A percentile compares a stretch with the other conserved stretches of the same genome.
phyloP scores from a whole-genome alignment of 176 grass and related monocot species.

The Phoenix dactylifera region DNA sequence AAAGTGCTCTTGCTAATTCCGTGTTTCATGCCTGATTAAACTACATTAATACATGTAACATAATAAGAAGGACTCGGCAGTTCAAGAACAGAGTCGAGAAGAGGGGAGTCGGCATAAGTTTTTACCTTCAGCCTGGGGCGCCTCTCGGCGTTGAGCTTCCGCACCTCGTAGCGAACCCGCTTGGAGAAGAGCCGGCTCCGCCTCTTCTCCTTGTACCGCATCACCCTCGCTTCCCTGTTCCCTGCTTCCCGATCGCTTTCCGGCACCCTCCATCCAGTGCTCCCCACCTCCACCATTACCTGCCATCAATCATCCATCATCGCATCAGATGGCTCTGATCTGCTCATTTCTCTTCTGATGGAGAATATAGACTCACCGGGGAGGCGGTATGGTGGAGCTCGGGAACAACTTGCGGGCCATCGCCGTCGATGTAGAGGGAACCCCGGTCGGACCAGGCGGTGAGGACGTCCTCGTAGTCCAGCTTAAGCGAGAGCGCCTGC shows the following conservation, averaged over 20 bases:
- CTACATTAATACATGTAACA: too few relatives aligned
- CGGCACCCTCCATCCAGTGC: constrained; percentile 17
- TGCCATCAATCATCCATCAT: constrained; percentile 12
- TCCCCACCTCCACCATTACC: constrained; percentile 60
- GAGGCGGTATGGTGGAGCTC: constrained; percentile 33
- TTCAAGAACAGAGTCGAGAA: too few relatives aligned
- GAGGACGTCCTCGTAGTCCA: constrained; percentile 83
- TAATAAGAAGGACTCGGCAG: too few relatives aligned
- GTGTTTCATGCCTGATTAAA: too few relatives aligned
- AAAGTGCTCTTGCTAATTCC: too few relatives aligned
- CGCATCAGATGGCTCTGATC: not conserved
- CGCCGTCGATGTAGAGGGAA: constrained; percentile 59
- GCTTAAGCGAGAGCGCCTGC: constrained; percentile 47
- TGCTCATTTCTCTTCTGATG: not conserved
- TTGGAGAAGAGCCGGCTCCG: constrained; percentile 60
- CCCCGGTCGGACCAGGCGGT: constrained; percentile 70
- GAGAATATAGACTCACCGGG: not conserved
- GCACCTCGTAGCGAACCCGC: constrained; percentile 87
- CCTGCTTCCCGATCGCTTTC: constrained; percentile 9
- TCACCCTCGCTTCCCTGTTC: constrained; percentile 43
- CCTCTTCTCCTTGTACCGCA: constrained; percentile 87
- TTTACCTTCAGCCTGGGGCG: constrained; percentile 81
- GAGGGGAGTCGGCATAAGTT: too few relatives aligned
- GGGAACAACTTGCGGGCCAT: constrained; percentile 23
- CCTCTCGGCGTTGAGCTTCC: constrained; percentile 82